phyloP scores from a whole-genome alignment of 2,329 filamentous ascomycete species.

The Lecanicillium sp. region DNA sequence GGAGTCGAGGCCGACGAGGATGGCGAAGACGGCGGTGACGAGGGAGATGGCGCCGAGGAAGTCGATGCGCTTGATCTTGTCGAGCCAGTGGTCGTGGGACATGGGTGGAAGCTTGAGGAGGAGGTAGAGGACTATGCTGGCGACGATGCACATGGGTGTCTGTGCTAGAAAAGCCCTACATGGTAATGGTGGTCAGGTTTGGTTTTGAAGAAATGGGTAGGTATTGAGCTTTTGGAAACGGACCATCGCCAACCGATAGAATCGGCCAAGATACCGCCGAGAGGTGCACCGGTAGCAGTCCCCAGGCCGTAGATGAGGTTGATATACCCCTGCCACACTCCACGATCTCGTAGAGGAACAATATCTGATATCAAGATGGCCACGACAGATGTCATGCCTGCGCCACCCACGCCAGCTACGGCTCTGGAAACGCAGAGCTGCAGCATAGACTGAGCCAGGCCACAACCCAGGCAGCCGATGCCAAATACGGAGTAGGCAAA shows the following conservation, averaged over 20 bases:
- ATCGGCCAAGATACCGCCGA: conserved; percentile 66
- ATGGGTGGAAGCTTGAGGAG: conserved; percentile 55
- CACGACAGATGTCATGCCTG: conserved; percentile 63
- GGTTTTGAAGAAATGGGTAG: conserved; percentile 9
- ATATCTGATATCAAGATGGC: conserved; percentile 61
- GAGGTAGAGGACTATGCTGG: conserved; percentile 55
- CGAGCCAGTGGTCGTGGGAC: conserved; percentile 52
- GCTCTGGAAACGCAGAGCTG: conserved; percentile 57
- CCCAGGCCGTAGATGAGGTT: conserved; percentile 66
- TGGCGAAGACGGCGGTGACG: conserved; percentile 53
- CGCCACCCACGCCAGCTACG: conserved; percentile 51
- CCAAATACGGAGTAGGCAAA: conserved; percentile 58
- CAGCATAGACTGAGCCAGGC: conserved; percentile 52
- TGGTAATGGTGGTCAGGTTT: no score
- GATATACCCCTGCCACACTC: conserved; percentile 64
- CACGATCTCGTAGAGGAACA: conserved; percentile 59
- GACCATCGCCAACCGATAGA: conserved; percentile 68
- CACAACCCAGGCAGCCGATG: conserved; percentile 54
- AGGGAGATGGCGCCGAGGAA: conserved; percentile 63
- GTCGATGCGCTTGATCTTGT: conserved; percentile 61
- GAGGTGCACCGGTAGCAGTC: conserved; percentile 58
- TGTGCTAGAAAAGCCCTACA: conserved; percentile 66
- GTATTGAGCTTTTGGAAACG: conserved; percentile 14
- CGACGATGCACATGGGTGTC: conserved; percentile 57
- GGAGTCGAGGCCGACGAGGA: conserved; percentile 63